phyloP scores from a whole-genome alignment of 2,329 filamentous ascomycete genomes.

The Aspergillus neotritici region DNA sequence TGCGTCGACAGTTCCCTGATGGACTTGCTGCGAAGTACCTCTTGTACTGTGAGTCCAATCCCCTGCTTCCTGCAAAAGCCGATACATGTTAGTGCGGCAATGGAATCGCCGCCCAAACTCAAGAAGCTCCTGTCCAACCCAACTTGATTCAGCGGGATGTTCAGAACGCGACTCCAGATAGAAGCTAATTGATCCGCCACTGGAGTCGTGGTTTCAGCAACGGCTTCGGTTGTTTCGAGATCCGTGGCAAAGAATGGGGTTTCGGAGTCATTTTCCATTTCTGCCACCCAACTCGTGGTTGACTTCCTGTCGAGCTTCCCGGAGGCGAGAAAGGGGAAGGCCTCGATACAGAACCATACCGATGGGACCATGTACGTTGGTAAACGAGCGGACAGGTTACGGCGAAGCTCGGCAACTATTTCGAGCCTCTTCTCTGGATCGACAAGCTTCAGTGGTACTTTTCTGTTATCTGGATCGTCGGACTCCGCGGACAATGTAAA shows the following conservation, averaged over 20 bases:
- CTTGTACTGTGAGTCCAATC: constrained; percentile 44
- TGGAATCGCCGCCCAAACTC: constrained; percentile 45
- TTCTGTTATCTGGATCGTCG: constrained; percentile 13
- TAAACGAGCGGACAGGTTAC: constrained; percentile 28
- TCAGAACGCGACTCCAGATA: constrained; percentile 38
- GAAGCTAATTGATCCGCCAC: constrained; percentile 26
- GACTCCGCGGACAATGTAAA: constrained; percentile 24
- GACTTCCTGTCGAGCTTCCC: constrained; percentile 44
- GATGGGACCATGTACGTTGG: constrained; percentile 46
- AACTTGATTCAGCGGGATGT: constrained; percentile 30
- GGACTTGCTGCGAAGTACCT: constrained; percentile 45
- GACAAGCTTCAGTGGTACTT: constrained; percentile 22
- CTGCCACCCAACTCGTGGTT: constrained; percentile 30
- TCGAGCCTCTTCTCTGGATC: constrained; percentile 15
- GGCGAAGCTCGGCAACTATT: constrained; percentile 23
- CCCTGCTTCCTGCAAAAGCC: constrained; percentile 44
- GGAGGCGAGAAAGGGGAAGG: constrained; percentile 41
- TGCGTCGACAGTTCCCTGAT: constrained; percentile 34
- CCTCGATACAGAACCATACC: constrained; percentile 42
- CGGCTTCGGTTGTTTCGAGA: constrained; percentile 18
- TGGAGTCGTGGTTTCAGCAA: constrained; percentile 15
- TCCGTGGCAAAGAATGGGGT: constrained; percentile 13
- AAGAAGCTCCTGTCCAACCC: constrained; percentile 37
- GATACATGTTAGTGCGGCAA: constrained; percentile 48
- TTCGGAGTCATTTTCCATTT: background rate